Percentiles rank a stretch among this genome's conserved stretches.
Conservation (phyloP, 345 rosid genomes). For the Geranium rotundifolium region DNA sequence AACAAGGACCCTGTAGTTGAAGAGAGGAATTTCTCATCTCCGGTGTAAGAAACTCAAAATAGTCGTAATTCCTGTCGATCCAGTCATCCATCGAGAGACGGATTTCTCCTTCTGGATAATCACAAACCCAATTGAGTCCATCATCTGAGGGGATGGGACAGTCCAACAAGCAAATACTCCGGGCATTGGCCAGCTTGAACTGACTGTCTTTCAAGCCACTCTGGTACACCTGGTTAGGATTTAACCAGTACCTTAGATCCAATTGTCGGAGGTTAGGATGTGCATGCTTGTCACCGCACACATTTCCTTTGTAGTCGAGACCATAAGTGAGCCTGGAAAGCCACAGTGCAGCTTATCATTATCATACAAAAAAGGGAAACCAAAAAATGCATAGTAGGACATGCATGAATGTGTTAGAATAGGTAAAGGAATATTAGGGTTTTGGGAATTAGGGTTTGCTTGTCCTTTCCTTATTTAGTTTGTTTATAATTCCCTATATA, state of each 20-base stretch:
- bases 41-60: slow-evolving; percentile 81
- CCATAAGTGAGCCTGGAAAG: slow-evolving; percentile 69
- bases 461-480: too few species aligned
- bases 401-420: too few species aligned
- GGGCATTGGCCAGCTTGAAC: slow-evolving; percentile 60
- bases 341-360: slow-evolving; percentile 9
- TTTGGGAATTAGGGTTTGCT: too few species aligned
- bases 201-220: slow-evolving; percentile 77
- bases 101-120: slow-evolving; percentile 95
- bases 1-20: slow-evolving; percentile 97
- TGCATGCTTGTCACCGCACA: slow-evolving; percentile 80
- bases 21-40: slow-evolving; percentile 89
- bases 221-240: slow-evolving; percentile 92
- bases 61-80: slow-evolving; percentile 83
- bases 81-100: slow-evolving; percentile 67
- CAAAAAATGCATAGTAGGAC: too few species aligned
- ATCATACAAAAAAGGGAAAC: not conserved
- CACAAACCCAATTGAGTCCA: slow-evolving; percentile 87
- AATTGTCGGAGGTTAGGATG: slow-evolving; percentile 62
- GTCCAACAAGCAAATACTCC: slow-evolving; percentile 83
- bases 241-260: slow-evolving; percentile 81
- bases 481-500: too few species aligned
- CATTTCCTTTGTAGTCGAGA: slow-evolving; percentile 91
- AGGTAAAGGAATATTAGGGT: too few species aligned
- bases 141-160: slow-evolving; percentile 79